Base-by-base conservation (phyloP, 2,329 filamentous ascomycete species). In the Elsinoe necatrix region DNA sequence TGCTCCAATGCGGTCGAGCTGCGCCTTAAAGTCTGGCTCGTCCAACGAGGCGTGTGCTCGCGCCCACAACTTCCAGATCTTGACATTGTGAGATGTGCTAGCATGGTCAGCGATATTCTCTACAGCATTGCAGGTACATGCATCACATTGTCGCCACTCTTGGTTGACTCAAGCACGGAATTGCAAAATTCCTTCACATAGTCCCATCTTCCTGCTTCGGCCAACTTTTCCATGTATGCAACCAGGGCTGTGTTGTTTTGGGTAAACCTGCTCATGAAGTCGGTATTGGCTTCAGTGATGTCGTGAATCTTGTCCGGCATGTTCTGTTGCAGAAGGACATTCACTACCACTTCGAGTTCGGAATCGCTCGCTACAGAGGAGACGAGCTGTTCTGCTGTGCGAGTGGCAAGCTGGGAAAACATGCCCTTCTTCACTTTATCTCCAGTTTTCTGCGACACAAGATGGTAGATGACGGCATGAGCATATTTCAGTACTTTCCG, bases 391-490 rank as follows among this genome's bases (percentile, higher is more conserved):
- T 21, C 29, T 11, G 27, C 29, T 21, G 54, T 56, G n/a, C 54
- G 31, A 23, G 16, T 35, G 11, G 54, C 54, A 9, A 56, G 41
- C 41, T 47, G 54, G 3, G 41, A 29, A 41, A 31, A 45, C 54
- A 56, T 56, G 18, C 41, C 14, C 39, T 29, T 35, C 18, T 25
- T 48, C 54, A 35, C n/a, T 21, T 56, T 18, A 20, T 56, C 54
- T 16, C 29, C 18, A 16, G 54, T 27, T n/a, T 27, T 56, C 18
- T 47, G 12, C 11, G 54, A 29, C 7, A 56, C 37, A 5, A 56
- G 20, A 20, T 47, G 42, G 21, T 42, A 56, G 41, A 56, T 37
- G 4, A 39, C 29, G 8, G 41, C 54, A 37, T 56, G 54, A 8
- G 23, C 41, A 14, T 47, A 56, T 16, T 39, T 41, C 14, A 56